Base-by-base conservation (phyloP, 129 eudicot genomes). In the Chrysanthemum lavandulifolium region DNA sequence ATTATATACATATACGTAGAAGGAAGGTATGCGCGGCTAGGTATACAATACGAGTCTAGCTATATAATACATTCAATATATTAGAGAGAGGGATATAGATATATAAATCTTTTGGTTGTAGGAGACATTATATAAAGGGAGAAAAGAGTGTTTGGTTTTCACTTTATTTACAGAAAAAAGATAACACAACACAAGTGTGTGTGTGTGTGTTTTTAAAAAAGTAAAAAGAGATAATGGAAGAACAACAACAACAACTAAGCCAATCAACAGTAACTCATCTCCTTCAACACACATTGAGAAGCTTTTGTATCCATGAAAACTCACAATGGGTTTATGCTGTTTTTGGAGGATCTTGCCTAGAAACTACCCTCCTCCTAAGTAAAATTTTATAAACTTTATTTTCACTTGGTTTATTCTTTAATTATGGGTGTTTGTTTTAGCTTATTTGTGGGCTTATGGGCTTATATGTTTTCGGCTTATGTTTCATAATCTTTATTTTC, bases 261-360 rank as follows among this genome's bases (percentile, higher is more conserved):
- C 88, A 92, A 79, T 82, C 90, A 73, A 86, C 95, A 33, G 86
- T 88, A 48, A 90, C 94, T 83, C 99, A 91, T 91, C 99, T 95
- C 71, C 96, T 95, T 79, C 99, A 95, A 73, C 96, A 88, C 95
- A 88, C 99, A 40, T 82, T 95, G 15, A 95, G 99, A 83, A 95
- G 99, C 82, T 81, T 91, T 48, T 95, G 99, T 78, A 84, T 82
- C 74, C 94, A 88, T 79, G 97, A 95, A 21, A 86, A 85, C 76
- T 91, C 99, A 18, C 96, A 95, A 67, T 95, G 99, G 99, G 95
- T 95, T 61, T 95, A 95, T 88, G 99, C 99, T 56, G 97, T 95
- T 61, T 95, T 54, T 95, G 99, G 99, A 95, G 99, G 83, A 91
- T 95, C 85, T 83, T 95, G 76, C 99, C 99, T 5, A 86, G 99